These are phyloP conservation scores for Betula pendula DNA, from an alignment of 306 rosid genomes.

Conservation along the genomic window DNA sequence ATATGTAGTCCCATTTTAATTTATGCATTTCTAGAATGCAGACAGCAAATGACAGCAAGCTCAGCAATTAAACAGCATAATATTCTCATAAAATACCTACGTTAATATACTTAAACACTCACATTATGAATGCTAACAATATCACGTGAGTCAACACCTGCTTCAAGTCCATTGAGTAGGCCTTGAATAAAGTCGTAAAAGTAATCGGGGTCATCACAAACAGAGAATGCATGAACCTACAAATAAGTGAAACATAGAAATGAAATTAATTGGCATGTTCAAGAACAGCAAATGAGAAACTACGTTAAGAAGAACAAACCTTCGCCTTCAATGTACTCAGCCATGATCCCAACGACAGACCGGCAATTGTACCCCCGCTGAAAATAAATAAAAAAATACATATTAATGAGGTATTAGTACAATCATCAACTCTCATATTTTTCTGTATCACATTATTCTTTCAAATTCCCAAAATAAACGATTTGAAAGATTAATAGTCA, in stretches of 20 bases:
- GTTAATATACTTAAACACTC: conserved; percentile 40
- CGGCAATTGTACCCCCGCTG: conserved; percentile 94
- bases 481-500: not conserved
- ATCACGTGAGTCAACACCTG: conserved; percentile 68
- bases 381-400: conserved; percentile 26
- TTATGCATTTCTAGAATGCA: not conserved
- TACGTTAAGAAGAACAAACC: conserved; percentile 47
- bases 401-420: conserved; percentile 21
- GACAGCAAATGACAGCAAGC: conserved; percentile 13
- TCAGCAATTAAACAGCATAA: conserved; percentile 12
- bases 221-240: conserved; percentile 83
- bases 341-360: conserved; percentile 77
- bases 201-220: conserved; percentile 89
- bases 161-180: conserved; percentile 79
- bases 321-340: conserved; percentile 83
- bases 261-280: conserved; percentile 12
- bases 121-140: conserved; percentile 70
- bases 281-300: conserved; percentile 20
- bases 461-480: not conserved
- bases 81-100: conserved; percentile 14
- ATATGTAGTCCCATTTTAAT: no score
- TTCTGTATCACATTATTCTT: not conserved
- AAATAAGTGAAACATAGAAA: conserved; percentile 29
- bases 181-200: conserved; percentile 78
- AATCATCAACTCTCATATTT: conserved; percentile 3